phyloP scores from a whole-genome alignment of 345 rosid genomes.

The Eucalyptus caleyi region DNA sequence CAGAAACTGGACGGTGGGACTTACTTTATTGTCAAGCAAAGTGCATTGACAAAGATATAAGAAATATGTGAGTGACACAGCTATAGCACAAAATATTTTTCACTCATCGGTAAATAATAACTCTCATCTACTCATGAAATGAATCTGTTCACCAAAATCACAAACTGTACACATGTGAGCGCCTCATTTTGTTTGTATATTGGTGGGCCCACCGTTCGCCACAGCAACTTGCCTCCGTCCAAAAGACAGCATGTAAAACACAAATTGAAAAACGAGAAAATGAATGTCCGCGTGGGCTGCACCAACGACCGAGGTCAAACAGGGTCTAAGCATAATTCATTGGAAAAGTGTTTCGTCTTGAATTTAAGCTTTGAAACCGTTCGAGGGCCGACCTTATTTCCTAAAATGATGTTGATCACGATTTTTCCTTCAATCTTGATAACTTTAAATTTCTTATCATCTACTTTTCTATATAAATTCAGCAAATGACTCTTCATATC shows the following conservation, averaged over 20 bases:
- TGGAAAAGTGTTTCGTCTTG: neutral
- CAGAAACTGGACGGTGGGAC: neutral
- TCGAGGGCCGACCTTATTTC: neutral
- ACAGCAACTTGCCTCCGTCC: no score
- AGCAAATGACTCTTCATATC: neutral
- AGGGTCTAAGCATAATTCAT: accelerated
- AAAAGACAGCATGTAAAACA: no score
- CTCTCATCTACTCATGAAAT: neutral
- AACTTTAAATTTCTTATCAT: neutral
- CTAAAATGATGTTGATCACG: neutral
- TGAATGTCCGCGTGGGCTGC: no score
- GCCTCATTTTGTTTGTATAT: no score
- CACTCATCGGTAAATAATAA: neutral
- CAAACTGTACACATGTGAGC: no score
- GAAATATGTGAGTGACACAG: neutral
- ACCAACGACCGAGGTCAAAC: no score
- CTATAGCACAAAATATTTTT: neutral
- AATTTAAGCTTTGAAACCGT: neutral
- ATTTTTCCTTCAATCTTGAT: no score
- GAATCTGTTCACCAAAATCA: neutral
- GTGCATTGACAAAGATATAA: neutral
- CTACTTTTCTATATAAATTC: no score
- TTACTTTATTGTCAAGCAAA: neutral
- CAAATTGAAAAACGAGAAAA: no score
- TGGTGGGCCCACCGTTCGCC: no score